Evolutionary conservation across 805 yeast genomes (phyloP), one percentile per base, ranked within the genome.

Genomic region (Kodamaea kakaduensis): DNA sequence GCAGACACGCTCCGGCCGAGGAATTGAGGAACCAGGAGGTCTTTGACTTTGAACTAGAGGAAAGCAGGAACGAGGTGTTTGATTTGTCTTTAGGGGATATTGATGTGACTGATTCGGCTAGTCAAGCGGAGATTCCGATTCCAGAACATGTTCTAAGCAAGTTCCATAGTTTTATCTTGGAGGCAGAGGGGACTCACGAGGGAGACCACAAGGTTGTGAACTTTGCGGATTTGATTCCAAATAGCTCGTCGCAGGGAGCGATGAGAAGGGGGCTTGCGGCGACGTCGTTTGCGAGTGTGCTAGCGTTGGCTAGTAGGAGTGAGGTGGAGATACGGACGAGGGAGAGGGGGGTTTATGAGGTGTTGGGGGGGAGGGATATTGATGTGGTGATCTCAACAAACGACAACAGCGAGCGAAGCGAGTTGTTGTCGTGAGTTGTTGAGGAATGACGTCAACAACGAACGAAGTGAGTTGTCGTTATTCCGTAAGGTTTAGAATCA

Each of bases 251-350:
- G 8, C 45, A 41, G 25, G 37, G 13, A 7, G 33, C 50, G 2
- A 48, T 57, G 7, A 36, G 41, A 10, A 39, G 50, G 36, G 43
- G 42, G 19, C 42, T 56, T 19, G 65, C 57, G 6, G 56, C 56
- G 10, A 56, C 47, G 25, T 49, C 64, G 8, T 56, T 61, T 34
- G 36, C 54, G 0, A 52, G 57, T 32, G 25, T 59, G 2, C 41
- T 60, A 12, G 44, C 53, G 14, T 43, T 61, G 14, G 59, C 61
- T 0, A 45, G 53, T 4, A 42, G 39, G n/a, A 39, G 43, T 29
- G 27, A 39, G 23, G 37, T 52, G 9, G 36, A 27, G 2, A 32
- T 45, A 13, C 4, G 10, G 15, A 26, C 19, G 5, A 16, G 10
- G 7, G 7, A 15, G 29, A 9, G 7, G 8, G 17, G 9, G 5